Conservation (phyloP, 2,329 filamentous ascomycete species). For the Passalora sequoiae region DNA sequence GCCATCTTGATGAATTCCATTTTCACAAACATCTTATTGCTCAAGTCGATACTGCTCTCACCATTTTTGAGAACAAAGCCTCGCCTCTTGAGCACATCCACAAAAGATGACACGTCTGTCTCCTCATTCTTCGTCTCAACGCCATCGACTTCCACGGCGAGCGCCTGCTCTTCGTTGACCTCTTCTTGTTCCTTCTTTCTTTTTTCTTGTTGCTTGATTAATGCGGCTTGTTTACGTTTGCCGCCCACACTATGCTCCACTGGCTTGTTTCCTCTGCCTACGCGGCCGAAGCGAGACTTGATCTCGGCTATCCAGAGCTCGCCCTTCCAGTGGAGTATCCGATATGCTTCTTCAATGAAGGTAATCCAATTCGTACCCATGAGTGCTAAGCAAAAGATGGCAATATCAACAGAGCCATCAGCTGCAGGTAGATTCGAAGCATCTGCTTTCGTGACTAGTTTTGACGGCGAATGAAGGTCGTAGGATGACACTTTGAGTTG, state of each 20-base stretch:
- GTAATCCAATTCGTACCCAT: slow-evolving; percentile 99
- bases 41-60: slow-evolving; percentile 64
- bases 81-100: slow-evolving; percentile 71
- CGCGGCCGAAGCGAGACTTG: slow-evolving; percentile 78
- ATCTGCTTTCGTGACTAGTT: slow-evolving; percentile 80
- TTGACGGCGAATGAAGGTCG: slow-evolving; percentile 73
- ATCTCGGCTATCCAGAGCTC: slow-evolving; percentile 98
- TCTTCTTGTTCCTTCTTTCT: slow-evolving; percentile 51
- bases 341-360: slow-evolving; percentile 93
- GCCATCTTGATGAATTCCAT: slow-evolving; percentile 91
- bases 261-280: slow-evolving; percentile 44
- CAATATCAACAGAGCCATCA: slow-evolving; percentile 73
- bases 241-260: slow-evolving; percentile 69
- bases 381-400: slow-evolving; percentile 90
- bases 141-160: slow-evolving; percentile 62
- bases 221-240: slow-evolving; percentile 44
- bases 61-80: slow-evolving; percentile 75
- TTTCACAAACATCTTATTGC: slow-evolving; percentile 97
- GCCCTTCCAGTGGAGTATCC: slow-evolving; percentile 84
- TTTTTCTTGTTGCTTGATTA: slow-evolving; percentile 34
- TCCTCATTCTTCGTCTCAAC: slow-evolving; percentile 59
- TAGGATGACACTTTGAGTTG: slow-evolving; percentile 74
- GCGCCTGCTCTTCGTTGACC: slow-evolving; percentile 55
- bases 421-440: slow-evolving; percentile 75
- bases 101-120: slow-evolving; percentile 82